These are phyloP conservation scores for Colletotrichum sp. DNA, from an alignment of 2,329 filamentous ascomycete species.

Conservation along the genomic window DNA sequence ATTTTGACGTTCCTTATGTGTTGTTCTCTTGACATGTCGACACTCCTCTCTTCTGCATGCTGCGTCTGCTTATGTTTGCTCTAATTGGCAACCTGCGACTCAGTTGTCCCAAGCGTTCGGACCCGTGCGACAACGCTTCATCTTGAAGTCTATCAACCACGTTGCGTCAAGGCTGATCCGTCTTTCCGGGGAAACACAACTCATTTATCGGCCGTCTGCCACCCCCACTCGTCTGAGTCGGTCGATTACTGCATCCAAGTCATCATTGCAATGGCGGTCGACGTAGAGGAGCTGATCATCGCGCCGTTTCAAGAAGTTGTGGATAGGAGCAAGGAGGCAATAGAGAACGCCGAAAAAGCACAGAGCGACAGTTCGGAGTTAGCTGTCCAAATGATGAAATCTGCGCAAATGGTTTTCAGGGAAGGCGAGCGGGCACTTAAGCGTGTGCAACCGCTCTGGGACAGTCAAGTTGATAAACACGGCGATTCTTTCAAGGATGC, in stretches of 20 bases:
- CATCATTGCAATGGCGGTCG: constrained; percentile 7
- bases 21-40: neutral
- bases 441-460: constrained; percentile 42
- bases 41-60: neutral
- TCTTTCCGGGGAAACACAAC: neutral
- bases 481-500: constrained; percentile 39
- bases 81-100: neutral
- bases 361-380: constrained; percentile 25
- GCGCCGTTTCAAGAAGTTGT: constrained; percentile 43
- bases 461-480: constrained; percentile 38
- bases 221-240: neutral
- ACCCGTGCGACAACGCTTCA: neutral
- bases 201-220: neutral
- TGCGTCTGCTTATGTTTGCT: neutral
- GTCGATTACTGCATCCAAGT: neutral
- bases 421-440: constrained; percentile 43
- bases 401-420: constrained; percentile 35
- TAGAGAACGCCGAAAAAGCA: constrained; percentile 34
- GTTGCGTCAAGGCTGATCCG: neutral
- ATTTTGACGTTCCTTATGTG: neutral
- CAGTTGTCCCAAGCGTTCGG: neutral
- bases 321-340: constrained; percentile 40
- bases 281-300: constrained; percentile 18
- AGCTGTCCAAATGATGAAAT: constrained; percentile 33
- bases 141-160: neutral